Base-by-base conservation (phyloP, 2,329 filamentous ascomycete species). In the Gaeumannomyces tritici region DNA sequence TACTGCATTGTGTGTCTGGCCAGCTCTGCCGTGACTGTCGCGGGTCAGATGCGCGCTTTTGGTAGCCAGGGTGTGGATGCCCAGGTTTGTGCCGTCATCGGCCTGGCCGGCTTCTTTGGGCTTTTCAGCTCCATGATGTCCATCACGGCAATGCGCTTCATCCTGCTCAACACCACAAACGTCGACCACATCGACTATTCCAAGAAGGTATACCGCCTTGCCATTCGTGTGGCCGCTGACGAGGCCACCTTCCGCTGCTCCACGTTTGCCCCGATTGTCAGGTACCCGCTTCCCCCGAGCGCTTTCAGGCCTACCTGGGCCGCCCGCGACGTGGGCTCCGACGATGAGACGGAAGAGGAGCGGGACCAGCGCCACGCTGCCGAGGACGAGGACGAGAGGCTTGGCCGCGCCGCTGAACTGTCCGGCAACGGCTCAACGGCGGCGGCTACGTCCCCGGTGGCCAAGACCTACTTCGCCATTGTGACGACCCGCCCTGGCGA, bases 81-180 rank as follows among this genome's bases (percentile, higher is more conserved):
- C 8, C 83, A 88, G 62, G 87, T 88, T 74, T 79, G 90, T 61
- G 87, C 87, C 9, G 79, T 82, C 12, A 73, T 96, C 35, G 89
- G 78, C 56, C 72, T 96, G 66, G 80, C 83, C 31, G 82, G 78
- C 15, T 80, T 96, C 63, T 96, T 97, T 69, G 84, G 85, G 54
- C 73, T 96, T n/a, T 98, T 98, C 73, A 81, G 88, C 0, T 79
- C 83, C 27, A 85, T 87, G 62, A 96, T 98, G 92, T 82, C 87
- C 2, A 70, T 82, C 54, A 93, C 87, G 58, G 90, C 90, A 4
- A 71, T 88, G 54, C 84, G 88, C 65, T 87, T 91, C 69, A 82
- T 88, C 54, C 74, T 89, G 58, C 76, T 82, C 61, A 97, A 97
- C 70, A 80, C 87, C 58, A 96, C 93, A 0, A 96, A 91, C 24